Base-by-base conservation (phyloP, 768 basidiomycete genomes). In the Russula sp. region DNA sequence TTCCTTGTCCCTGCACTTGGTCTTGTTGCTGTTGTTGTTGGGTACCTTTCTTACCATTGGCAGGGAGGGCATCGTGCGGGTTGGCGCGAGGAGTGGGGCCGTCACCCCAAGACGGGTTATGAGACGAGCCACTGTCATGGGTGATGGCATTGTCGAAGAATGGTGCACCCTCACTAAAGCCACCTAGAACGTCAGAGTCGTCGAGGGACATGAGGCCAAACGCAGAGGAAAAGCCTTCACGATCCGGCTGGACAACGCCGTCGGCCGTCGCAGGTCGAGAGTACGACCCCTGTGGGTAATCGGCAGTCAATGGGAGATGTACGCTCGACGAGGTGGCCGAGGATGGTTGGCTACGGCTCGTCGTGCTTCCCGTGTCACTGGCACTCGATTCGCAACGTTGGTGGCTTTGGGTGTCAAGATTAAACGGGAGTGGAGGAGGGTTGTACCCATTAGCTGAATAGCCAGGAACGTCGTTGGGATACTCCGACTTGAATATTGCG, bases 181-280 rank as follows among this genome's bases (percentile, higher is more conserved):
- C 81, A 0, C 86, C 83, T 41, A 90, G 76, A 8, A 85, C 83
- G 57, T 80, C 80, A 1, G 84, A 82, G 68, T 91, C 89, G 59
- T 90, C 88, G 54, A 92, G 77, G 20, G 83, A 83, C 84, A 92
- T 81, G 55, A 86, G 77, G 8, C 87, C 89, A 69, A 92, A 90
- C 1, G 84, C 85, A 41, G 69, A 71, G 10, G 73, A 74, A 59
- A 74, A 73, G 18, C 73, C 70, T 32, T 60, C 64, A 35, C 52
- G 71, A 43, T 65, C 73, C 51, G 42, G 60, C 51, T 46, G 60
- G 25, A 47, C 57, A 59, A 50, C 59, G 55, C 34, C 62, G 56
- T 46, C 53, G 49, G 43, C 47, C 14, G 69, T 69, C 56, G 64
- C 54, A 59, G 65, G 68, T 52, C 59, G 71, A 61, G 47, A 63